These are phyloP conservation scores for Dactylellina leptospora DNA, from an alignment of 2,329 filamentous ascomycete genomes.

Conservation along the genomic window DNA sequence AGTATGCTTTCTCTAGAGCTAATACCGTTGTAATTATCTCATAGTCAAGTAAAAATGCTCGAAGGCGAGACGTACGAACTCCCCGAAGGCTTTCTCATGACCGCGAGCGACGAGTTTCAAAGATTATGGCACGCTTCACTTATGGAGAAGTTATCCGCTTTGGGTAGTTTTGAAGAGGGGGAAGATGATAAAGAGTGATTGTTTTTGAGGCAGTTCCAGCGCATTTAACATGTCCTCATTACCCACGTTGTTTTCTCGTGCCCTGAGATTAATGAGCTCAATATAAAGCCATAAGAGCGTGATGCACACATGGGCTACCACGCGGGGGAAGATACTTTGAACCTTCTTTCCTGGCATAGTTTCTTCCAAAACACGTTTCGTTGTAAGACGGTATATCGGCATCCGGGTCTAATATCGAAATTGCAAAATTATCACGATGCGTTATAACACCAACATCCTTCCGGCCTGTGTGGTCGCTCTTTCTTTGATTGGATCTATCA, in stretches of 20 bases:
- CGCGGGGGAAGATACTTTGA: background rate
- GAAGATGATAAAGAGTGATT: background rate
- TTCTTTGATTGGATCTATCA: conserved; percentile 13
- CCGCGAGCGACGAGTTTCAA: conserved; percentile 50
- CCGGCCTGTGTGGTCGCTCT: conserved; percentile 33
- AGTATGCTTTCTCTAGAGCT: background rate
- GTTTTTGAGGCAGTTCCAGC: conserved; percentile 28
- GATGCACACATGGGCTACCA: too few relatives aligned
- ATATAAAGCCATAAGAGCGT: conserved; percentile 23
- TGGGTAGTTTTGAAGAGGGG: conserved; percentile 8
- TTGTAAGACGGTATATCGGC: background rate
- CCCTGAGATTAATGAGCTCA: conserved; percentile 4
- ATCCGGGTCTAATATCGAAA: background rate
- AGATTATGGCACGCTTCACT: conserved; percentile 42
- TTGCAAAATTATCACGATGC: conserved; percentile 12
- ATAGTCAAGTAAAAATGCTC: conserved; percentile 47
- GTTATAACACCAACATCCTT: conserved; percentile 27
- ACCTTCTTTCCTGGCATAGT: conserved; percentile 6
- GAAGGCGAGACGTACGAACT: conserved; percentile 46
- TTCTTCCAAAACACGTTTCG: too few relatives aligned
- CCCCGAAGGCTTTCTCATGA: conserved; percentile 46
- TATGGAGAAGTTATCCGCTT: conserved; percentile 26
- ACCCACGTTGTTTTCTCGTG: conserved; percentile 7
- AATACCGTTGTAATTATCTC: conserved; percentile 9
- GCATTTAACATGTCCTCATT: conserved; percentile 3